Evolutionary conservation across 2,329 filamentous ascomycete species (phyloP).

Genomic region (Fusarium tupiense): DNA sequence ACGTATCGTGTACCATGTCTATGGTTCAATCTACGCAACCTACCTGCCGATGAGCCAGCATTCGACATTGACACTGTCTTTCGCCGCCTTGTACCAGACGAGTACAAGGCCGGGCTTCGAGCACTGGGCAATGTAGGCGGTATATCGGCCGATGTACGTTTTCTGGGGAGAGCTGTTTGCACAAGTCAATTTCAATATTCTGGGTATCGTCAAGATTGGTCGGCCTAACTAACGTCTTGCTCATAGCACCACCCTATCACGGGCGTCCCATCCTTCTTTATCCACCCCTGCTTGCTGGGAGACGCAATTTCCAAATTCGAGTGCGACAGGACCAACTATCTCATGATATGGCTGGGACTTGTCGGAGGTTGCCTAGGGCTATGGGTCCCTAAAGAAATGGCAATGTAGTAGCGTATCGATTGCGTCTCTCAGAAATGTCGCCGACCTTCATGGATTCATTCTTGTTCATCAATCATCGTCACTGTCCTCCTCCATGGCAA

Average conservation of each 20-base stretch:
- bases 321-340: constrained; percentile 73
- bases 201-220: constrained; percentile 45
- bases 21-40: constrained; percentile 75
- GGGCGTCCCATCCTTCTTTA: constrained; percentile 82
- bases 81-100: constrained; percentile 72
- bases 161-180: constrained; percentile 40
- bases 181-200: constrained; percentile 46
- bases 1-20: constrained; percentile 80
- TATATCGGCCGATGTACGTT: constrained; percentile 79
- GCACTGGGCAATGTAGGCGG: constrained; percentile 73
- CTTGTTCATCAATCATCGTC: constrained; percentile 74
- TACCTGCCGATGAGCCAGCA: constrained; percentile 64
- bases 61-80: constrained; percentile 77
- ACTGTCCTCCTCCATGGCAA: constrained; percentile 75
- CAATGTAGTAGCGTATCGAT: constrained; percentile 46
- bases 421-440: constrained; percentile 28
- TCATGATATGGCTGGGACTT: constrained; percentile 89
- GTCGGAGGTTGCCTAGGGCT: constrained; percentile 84
- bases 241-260: constrained; percentile 83
- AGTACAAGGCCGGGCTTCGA: constrained; percentile 70
- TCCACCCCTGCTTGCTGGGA: constrained; percentile 91
- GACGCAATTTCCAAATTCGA: constrained; percentile 78
- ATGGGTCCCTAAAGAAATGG: constrained; percentile 78
- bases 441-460: constrained; percentile 41
- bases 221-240: constrained; percentile 52